Evolutionary conservation across 2,329 filamentous ascomycete species (phyloP), one percentile per base, ranked within the genome.

Genomic region (Catunica adiposa): DNA sequence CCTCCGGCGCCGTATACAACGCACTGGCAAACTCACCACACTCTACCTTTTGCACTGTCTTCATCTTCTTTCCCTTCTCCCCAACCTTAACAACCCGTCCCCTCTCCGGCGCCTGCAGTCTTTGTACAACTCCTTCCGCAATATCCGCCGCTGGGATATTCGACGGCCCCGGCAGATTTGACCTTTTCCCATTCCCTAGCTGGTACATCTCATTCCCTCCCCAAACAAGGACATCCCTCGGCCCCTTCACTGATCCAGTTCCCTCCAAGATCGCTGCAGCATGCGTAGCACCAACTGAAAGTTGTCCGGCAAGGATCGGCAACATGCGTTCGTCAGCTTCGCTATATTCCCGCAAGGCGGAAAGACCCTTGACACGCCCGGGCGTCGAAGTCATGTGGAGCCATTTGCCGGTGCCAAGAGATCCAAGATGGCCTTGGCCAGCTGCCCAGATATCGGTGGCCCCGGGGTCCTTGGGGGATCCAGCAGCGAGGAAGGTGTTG

Each of bases 121-220:
- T 73, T 65, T 89, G 80, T 63, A 81, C 75, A 61, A 87, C 84
- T 65, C 62, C 55, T 3, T 64, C 65, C 11, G 76, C 76, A 11
- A 73, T 69, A 59, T 94, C 88, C 44, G 90, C 68, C 14, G 87
- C 84, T 31, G 80, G 79, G 54, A 96, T 88, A 65, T 95, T 90
- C 1, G 76, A 74, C 1, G 92, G 92, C 11, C 76, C 74, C 54
- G 79, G 78, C 8, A 85, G 65, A 64, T 97, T 97, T 63, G 80
- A 92, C 59, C 90, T 73, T 72, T 85, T 94, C 26, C 92, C 89
- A 0, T 85, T 96, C 11, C 92, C 92, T 25, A 98, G 78, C 69
- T 98, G 92, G 67, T 85, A 96, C 66, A 83, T 79, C 70, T 97
- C 89, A 64, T 97, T 98, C 54, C 88, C 88, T 59, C 92, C 92